Evolutionary conservation across 352 stramenopile genomes (phyloP).

Genomic region (Phytophthora fragariaefolia): DNA sequence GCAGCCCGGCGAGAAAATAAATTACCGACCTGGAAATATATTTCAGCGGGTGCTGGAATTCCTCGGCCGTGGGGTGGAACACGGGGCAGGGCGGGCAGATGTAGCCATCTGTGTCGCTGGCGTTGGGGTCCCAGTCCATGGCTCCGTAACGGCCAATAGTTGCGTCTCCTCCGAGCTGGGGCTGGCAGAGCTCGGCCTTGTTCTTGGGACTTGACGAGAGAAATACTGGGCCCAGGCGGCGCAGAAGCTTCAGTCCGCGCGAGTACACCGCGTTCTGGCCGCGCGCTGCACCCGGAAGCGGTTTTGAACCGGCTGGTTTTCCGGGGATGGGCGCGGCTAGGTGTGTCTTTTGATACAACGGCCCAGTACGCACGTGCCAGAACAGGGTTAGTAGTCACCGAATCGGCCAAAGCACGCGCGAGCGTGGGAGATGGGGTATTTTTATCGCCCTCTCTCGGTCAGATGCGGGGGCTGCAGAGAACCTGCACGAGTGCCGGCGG

Average conservation of each 20-base stretch:
- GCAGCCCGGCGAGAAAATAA: conserved; percentile 39
- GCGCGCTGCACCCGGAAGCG: conserved; percentile 7
- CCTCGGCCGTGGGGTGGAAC: conserved; percentile 86
- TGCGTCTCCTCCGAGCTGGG: no score
- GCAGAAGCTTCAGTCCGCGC: not conserved
- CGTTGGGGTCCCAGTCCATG: conserved; percentile 79
- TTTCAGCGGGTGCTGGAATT: conserved; percentile 92
- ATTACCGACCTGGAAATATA: conserved; percentile 92
- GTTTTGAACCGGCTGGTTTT: not conserved
- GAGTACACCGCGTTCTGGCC: conserved; percentile 5
- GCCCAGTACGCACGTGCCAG: conserved; percentile 7
- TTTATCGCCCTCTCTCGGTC: conserved; percentile 23
- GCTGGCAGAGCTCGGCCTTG: not conserved
- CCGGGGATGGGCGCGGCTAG: not conserved
- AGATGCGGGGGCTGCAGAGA: conserved; percentile 20
- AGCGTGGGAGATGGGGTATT: conserved; percentile 30
- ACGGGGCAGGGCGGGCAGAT: conserved; percentile 86
- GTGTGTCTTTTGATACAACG: not conserved
- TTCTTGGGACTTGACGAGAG: conserved; percentile 30
- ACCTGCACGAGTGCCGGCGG: conserved; percentile 5
- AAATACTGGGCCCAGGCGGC: conserved; percentile 31
- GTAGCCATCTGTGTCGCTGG: conserved; percentile 67
- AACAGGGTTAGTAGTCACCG: conserved; percentile 25
- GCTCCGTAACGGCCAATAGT: no score
- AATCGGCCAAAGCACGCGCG: conserved; percentile 7